These are phyloP conservation scores for Phaseolus coccineus DNA, from an alignment of 331 rosid genomes.

Conservation along the genomic window DNA sequence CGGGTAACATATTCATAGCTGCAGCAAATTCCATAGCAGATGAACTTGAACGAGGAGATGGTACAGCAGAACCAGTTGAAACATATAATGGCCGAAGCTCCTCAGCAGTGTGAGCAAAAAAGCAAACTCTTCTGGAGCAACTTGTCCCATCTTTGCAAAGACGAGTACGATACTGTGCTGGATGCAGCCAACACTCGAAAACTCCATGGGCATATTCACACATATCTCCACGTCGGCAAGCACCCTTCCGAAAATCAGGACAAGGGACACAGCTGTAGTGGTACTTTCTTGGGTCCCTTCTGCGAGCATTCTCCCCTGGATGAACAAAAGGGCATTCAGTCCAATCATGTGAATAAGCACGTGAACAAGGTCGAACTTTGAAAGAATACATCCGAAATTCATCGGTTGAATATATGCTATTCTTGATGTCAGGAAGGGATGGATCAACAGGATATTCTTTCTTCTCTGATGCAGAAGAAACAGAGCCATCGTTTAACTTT, in stretches of 20 bases:
- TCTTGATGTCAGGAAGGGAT: constrained; percentile 54
- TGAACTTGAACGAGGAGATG: constrained; percentile 80
- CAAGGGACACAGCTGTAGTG: constrained; percentile 94
- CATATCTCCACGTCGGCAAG: constrained; percentile 92
- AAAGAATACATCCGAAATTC: constrained; percentile 91
- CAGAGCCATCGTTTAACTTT: constrained; percentile 54
- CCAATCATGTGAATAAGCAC: constrained; percentile 96
- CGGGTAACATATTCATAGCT: constrained; percentile 83
- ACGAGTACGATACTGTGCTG: constrained; percentile 88
- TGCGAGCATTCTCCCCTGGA: constrained; percentile 58
- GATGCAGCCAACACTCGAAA: constrained; percentile 58
- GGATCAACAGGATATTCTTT: constrained; percentile 81
- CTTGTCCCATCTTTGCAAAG: constrained; percentile 84
- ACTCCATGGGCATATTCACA: constrained; percentile 90
- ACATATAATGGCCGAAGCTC: constrained; percentile 85
- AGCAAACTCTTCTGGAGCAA: constrained; percentile 90
- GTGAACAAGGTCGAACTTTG: constrained; percentile 91
- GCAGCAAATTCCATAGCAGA: constrained; percentile 83
- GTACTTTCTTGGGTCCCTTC: constrained; percentile 89
- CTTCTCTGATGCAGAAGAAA: constrained; percentile 71
- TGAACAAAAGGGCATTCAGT: constrained; percentile 95
- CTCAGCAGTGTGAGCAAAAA: constrained; percentile 82
- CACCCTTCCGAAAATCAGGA: constrained; percentile 90
- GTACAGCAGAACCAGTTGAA: constrained; percentile 92
- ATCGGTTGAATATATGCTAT: constrained; percentile 85